Evolutionary conservation across 2,329 filamentous ascomycete species (phyloP), one percentile per base, ranked within the genome.

Genomic region (Plenodomus tracheiphilus): DNA sequence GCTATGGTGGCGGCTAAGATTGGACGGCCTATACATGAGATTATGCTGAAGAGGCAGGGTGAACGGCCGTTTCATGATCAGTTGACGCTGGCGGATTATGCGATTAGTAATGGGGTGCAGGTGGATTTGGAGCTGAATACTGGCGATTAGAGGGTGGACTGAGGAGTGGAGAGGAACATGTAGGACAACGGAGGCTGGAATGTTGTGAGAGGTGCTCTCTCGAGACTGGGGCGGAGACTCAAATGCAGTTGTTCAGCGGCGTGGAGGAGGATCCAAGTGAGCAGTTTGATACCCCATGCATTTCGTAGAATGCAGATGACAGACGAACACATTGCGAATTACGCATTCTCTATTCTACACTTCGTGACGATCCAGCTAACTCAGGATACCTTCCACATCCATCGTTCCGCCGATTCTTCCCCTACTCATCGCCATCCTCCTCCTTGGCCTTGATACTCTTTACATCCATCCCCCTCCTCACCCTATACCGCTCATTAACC

Each of bases 61-160:
- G 91, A 97, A 75, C 77, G 92, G 57, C 92, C 93, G 19, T 97
- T 97, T 72, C 97, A 96, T 78, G 92, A 97, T 69, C 83, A 87
- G 62, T 80, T 97, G 52, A 92, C 85, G 28, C 73, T 97, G 61
- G 89, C 89, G 65, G 93, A 97, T 75, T 97, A 97, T 74, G 91
- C 89, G n/a, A 86, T 97, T 48, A 91, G 87, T 63, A 94, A 94
- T 74, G 93, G 93, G 9, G 91, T 96, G 66, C 78, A 80, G 66
- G 67, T 80, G 61, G 78, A 80, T 66, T 61, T 80, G 67, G 70
- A 71, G 58, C 42, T 72, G 56, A 69, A 68, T 43, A 72, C 68
- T 6, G 69, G 69, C 0, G 69, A 70, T 56, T 72, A 58, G 42
- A 16, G 21, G 36, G 8, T 25, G 19, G 15, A 8, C 19, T 16